Evolutionary conservation across 805 yeast species (phyloP), one percentile per base, ranked within the genome.

Genomic region (Lipomyces spencermartinsiae): DNA sequence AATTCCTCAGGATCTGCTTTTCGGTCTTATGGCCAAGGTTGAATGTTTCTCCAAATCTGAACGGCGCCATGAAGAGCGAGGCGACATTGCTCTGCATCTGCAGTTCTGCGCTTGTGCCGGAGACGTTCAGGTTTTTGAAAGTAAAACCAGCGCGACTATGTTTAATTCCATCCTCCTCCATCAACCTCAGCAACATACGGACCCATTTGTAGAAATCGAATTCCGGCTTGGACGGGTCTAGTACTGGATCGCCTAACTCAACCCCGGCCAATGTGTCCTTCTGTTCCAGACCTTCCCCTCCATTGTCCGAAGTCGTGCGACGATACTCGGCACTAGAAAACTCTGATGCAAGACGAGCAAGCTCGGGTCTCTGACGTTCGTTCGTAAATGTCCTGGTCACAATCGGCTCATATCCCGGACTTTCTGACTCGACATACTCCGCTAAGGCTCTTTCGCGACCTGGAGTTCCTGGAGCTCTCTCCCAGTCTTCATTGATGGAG

Each of bases 1-100:
- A 70, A 85, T 88, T 69, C 58, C 59, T 53, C 61, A 75, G 72
- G 66, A 75, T 65, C 56, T 73, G 61, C 33, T 78, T 64, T 29
- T 66, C 73, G 60, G 73, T 75, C 61, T 69, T 75, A 64, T 25
- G 56, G 4, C 56, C 35, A 53, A 53, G 34, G 16, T 25, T 53
- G 56, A 53, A 53, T 25, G 16, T 10, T 9, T 53, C 56, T 22
- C 56, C 9, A 53, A 25, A 12, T 53, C 56, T 9, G 33, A 53
- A 53, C 56, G 56, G 56, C 34, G 56, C 34, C 56, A 53, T 53
- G n/a, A 53, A 25, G 16, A 53, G 56, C 34, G 56, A 53, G 33
- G 34, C 56, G 56, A 53, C 56, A 22, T 33, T 53, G 34, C 34
- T 25, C 56, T 53, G 56, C 56, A 53, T 14, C 56, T 53, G 56